Percentiles rank a stretch among this genome's conserved stretches.
These are phyloP conservation scores for Tubosaeta brunneosetosa DNA, from an alignment of 768 basidiomycete genomes.

Conservation along the genomic window DNA sequence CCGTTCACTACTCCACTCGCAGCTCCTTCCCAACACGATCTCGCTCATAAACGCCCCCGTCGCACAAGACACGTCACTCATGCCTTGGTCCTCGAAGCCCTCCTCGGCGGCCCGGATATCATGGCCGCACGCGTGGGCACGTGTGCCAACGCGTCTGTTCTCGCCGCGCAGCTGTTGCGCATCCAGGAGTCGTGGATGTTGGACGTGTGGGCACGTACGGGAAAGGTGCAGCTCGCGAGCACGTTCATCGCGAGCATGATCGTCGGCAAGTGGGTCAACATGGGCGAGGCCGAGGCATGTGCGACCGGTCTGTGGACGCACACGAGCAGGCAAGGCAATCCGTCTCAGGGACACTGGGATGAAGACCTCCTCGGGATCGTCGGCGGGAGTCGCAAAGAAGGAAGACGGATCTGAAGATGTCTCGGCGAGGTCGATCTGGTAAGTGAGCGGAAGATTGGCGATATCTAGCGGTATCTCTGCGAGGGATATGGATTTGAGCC, in stretches of 20 bases:
- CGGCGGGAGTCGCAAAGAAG: slow-evolving; percentile 71
- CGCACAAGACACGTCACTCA: slow-evolving; percentile 78
- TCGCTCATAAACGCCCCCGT: slow-evolving; percentile 71
- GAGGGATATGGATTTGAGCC: slow-evolving; percentile 80
- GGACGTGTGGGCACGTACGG: slow-evolving; percentile 76
- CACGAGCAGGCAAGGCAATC: slow-evolving; percentile 20
- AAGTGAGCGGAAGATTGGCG: slow-evolving; percentile 56
- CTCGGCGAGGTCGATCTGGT: slow-evolving; percentile 78
- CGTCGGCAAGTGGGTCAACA: slow-evolving; percentile 66
- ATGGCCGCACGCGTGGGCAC: slow-evolving; percentile 77
- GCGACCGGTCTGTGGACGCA: slow-evolving; percentile 78
- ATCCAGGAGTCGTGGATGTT: slow-evolving; percentile 72
- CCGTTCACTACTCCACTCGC: slow-evolving; percentile 62
- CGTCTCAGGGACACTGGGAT: too few relatives aligned
- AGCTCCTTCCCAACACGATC: slow-evolving; percentile 63
- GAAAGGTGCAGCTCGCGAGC: slow-evolving; percentile 76
- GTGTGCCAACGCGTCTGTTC: slow-evolving; percentile 61
- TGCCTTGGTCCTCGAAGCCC: slow-evolving; percentile 67
- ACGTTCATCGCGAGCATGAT: slow-evolving; percentile 70
- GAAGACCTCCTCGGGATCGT: slow-evolving; percentile 74
- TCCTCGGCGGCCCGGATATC: slow-evolving; percentile 71
- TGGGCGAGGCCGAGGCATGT: slow-evolving; percentile 67
- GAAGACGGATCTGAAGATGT: too few relatives aligned
- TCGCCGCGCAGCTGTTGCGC: slow-evolving; percentile 72
- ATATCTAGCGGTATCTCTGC: slow-evolving; percentile 71